These are phyloP conservation scores for Paracorniculantispora psalliotae DNA, from an alignment of 2,329 filamentous ascomycete species.

Conservation along the genomic window DNA sequence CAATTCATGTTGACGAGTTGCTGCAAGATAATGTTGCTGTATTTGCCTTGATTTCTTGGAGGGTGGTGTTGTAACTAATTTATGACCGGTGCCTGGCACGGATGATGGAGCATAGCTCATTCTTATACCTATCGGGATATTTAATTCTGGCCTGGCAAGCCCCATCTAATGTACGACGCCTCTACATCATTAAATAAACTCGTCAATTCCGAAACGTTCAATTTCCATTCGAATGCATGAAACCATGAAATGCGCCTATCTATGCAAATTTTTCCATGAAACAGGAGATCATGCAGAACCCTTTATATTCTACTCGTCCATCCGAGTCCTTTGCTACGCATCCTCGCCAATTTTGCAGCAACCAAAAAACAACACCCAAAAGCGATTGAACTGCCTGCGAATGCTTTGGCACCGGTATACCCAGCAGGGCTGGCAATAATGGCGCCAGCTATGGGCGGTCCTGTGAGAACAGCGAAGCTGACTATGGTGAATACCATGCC, in stretches of 20 bases:
- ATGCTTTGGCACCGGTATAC: constrained; percentile 45
- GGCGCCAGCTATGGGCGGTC: constrained; percentile 47
- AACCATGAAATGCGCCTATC: background rate
- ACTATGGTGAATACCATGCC: constrained; percentile 55
- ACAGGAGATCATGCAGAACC: background rate
- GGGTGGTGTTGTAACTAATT: constrained; percentile 11
- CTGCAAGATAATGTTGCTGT: constrained; percentile 11
- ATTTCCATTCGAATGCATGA: too few relatives aligned
- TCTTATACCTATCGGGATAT: background rate
- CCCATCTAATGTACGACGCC: background rate
- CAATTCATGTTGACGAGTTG: constrained; percentile 10
- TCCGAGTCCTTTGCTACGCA: constrained; percentile 31
- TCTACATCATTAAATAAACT: background rate
- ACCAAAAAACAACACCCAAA: constrained; percentile 36
- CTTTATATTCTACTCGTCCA: constrained; percentile 36
- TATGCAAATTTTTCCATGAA: background rate
- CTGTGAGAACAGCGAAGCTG: constrained; percentile 48
- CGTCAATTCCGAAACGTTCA: background rate
- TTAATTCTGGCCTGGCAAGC: background rate
- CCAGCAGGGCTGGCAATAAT: constrained; percentile 38
- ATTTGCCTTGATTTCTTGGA: constrained; percentile 14
- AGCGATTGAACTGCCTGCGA: constrained; percentile 39
- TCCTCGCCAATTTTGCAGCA: constrained; percentile 34
- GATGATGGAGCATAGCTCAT: background rate
- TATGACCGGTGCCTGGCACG: constrained; percentile 1